phyloP scores from a whole-genome alignment of 495 filamentous ascomycete genomes.

The Neurospora hispaniola region DNA sequence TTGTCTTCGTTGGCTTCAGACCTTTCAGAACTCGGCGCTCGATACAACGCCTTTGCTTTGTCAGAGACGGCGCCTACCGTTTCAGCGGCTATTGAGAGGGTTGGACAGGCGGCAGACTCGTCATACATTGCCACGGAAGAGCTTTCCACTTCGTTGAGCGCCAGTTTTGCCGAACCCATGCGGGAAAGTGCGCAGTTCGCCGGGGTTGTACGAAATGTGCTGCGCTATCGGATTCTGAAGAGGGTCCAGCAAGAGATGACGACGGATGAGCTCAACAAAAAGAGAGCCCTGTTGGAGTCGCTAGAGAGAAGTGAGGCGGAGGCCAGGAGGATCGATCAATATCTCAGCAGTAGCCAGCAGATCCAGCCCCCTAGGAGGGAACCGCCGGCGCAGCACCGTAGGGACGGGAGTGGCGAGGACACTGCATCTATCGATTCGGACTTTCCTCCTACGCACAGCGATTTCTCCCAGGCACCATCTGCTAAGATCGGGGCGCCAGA shows the following conservation, averaged over 20 bases:
- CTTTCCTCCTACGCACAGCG: conserved; percentile 82
- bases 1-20: conserved; percentile 73
- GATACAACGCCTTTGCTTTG: conserved; percentile 94
- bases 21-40: conserved; percentile 80
- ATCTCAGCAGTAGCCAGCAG: conserved; percentile 59
- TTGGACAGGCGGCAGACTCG: conserved; percentile 88
- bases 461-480: conserved; percentile 48
- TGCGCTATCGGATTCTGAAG: conserved; percentile 83
- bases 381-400: conserved; percentile 33
- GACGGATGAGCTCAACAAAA: conserved; percentile 75
- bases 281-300: conserved; percentile 64
- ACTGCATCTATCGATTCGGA: conserved; percentile 85
- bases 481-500: conserved; percentile 48
- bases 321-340: conserved; percentile 84
- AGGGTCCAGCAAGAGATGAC: conserved; percentile 97
- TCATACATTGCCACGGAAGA: conserved; percentile 96
- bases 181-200: conserved; percentile 95
- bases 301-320: conserved; percentile 84
- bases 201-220: conserved; percentile 77
- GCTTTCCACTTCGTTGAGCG: conserved; percentile 68
- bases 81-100: conserved; percentile 85
- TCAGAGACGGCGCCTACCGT: conserved; percentile 82
- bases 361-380: conserved; percentile 44
- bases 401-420: conserved; percentile 47
- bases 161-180: conserved; percentile 93